These are phyloP conservation scores for Saccharomyces hybrid DNA, from an alignment of 1,139 yeast species.

Conservation along the genomic window DNA sequence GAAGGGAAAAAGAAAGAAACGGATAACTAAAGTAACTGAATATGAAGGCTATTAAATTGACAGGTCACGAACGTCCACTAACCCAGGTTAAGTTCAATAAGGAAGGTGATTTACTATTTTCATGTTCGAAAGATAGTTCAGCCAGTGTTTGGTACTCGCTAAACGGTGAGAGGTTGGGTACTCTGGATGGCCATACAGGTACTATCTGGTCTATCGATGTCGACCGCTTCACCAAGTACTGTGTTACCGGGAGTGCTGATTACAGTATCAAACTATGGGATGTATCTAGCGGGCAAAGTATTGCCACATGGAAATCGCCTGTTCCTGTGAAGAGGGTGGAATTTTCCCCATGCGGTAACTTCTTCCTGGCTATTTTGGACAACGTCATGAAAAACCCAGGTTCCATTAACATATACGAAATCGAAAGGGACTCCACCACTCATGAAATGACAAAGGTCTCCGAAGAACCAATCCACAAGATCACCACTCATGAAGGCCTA, in stretches of 20 bases:
- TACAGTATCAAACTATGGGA: conserved; percentile 80
- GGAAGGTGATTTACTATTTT: conserved; percentile 90
- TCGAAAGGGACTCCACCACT: conserved; percentile 41
- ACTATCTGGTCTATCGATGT: conserved; percentile 94
- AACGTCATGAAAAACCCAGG: conserved; percentile 91
- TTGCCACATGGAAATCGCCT: conserved; percentile 66
- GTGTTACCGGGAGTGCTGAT: conserved; percentile 91
- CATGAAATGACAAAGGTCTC: conserved; percentile 30
- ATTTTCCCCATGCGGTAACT: conserved; percentile 66
- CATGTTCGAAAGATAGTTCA: conserved; percentile 83
- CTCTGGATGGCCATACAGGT: conserved; percentile 86
- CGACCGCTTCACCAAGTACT: conserved; percentile 56
- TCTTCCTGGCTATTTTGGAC: conserved; percentile 74
- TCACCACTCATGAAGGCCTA: conserved; percentile 52
- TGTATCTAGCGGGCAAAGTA: conserved; percentile 68
- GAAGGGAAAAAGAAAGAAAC: not conserved
- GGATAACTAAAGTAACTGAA: conserved; percentile 7
- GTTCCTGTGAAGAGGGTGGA: conserved; percentile 91
- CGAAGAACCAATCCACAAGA: conserved; percentile 53
- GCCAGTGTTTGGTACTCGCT: conserved; percentile 94
- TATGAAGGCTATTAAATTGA: conserved; percentile 51
- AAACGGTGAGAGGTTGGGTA: conserved; percentile 95
- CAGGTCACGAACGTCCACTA: conserved; percentile 82
- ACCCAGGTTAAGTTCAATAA: conserved; percentile 90
- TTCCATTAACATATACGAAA: conserved; percentile 59